Conservation (phyloP, 176 grass and related monocot genomes). For the Musa schizocarpa region DNA sequence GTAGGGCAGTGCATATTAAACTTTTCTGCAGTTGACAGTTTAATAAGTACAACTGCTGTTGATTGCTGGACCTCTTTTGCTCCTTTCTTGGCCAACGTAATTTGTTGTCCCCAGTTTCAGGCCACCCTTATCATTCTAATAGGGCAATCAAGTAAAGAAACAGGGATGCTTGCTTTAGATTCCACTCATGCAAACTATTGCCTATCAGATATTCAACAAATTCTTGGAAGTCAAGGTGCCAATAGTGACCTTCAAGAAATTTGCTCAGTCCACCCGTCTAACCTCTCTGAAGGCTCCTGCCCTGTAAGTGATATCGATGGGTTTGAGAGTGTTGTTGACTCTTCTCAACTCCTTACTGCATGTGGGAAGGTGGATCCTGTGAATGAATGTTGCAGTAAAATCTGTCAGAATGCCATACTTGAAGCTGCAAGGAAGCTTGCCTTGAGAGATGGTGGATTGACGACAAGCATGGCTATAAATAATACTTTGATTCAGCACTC, state of each 20-base stretch:
- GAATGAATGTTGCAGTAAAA: constrained; percentile 84
- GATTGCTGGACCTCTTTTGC: constrained; percentile 76
- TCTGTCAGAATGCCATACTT: constrained; percentile 71
- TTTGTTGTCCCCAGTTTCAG: constrained; percentile 92
- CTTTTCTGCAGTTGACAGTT: constrained; percentile 47
- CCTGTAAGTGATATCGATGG: constrained; percentile 45
- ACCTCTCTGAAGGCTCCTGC: constrained; percentile 69
- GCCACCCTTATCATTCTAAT: constrained; percentile 82
- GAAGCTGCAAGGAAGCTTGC: constrained; percentile 68
- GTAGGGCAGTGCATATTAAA: constrained; percentile 72
- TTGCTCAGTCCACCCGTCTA: constrained; percentile 60
- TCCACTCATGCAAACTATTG: constrained; percentile 64
- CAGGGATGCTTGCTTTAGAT: constrained; percentile 66
- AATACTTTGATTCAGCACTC: constrained; percentile 2
- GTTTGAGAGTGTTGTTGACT: constrained; percentile 65
- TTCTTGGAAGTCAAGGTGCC: constrained; percentile 65
- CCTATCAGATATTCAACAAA: constrained; percentile 83
- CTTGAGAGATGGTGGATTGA: constrained; percentile 34
- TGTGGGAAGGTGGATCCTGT: constrained; percentile 78
- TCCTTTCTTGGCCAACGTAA: constrained; percentile 84
- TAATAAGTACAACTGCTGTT: constrained; percentile 70
- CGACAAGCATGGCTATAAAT: constrained; percentile 11
- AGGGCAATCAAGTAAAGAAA: constrained; percentile 79
- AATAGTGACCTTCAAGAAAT: constrained; percentile 54
- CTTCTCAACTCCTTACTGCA: constrained; percentile 66